Evolutionary conservation across 345 rosid genomes (phyloP).

Genomic region (Orychophragmus violaceus): DNA sequence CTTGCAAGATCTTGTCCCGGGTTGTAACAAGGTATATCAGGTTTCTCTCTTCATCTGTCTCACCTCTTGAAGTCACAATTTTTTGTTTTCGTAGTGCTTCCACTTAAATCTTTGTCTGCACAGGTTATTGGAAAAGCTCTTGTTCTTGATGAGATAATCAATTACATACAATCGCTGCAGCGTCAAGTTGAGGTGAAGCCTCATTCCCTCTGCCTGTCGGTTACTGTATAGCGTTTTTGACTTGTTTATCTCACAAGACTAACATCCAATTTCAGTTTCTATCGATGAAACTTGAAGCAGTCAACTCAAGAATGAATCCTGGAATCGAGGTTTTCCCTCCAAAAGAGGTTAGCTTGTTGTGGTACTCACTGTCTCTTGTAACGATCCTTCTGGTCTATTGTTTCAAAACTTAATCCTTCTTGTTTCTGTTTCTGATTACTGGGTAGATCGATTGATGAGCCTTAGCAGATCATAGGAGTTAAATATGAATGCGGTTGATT

Average conservation of each 20-base stretch:
- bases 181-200: conserved; percentile 75
- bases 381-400: background rate
- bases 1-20: conserved; percentile 91
- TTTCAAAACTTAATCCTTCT: background rate
- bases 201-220: background rate
- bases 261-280: conserved; percentile 51
- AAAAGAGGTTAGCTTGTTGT: conserved; percentile 46
- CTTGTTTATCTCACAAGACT: background rate
- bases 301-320: conserved; percentile 60
- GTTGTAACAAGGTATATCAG: conserved; percentile 72
- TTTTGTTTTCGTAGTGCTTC: background rate
- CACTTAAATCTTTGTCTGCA: background rate
- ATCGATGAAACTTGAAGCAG: conserved; percentile 92
- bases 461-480: background rate
- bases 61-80: background rate
- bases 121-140: conserved; percentile 93
- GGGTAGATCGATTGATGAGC: background rate
- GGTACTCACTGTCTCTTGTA: background rate
- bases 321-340: conserved; percentile 63
- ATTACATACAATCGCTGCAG: conserved; percentile 85
- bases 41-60: background rate
- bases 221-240: background rate
- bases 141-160: conserved; percentile 89
- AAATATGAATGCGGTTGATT: background rate
- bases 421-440: background rate